A percentile compares a stretch with the other conserved stretches of the same genome.
Conservation (phyloP, 1,284 basidiomycete species). For the Coniferiporia weirii region DNA sequence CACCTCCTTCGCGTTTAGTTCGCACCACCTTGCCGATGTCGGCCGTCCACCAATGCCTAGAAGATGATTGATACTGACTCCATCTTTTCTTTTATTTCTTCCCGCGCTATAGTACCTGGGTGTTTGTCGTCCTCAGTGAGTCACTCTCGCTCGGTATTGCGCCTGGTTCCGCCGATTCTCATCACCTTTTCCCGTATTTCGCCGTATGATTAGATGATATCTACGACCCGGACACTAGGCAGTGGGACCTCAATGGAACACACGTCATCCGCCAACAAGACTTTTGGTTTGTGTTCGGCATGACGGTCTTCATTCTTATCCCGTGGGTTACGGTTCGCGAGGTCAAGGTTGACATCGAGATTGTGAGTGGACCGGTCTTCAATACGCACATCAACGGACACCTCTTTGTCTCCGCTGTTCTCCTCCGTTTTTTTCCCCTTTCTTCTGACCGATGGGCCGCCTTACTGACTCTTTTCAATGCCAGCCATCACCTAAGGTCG, state of each 20-base stretch:
- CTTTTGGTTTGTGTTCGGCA: constrained; percentile 40
- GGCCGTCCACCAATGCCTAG: neutral
- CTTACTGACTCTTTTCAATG: constrained; percentile 10
- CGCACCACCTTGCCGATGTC: neutral
- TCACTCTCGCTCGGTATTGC: constrained; percentile 1
- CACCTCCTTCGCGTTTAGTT: neutral
- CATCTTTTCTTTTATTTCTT: neutral
- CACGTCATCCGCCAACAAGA: constrained; percentile 38
- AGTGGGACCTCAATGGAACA: constrained; percentile 34
- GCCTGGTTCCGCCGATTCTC: neutral
- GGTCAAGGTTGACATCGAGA: constrained; percentile 38
- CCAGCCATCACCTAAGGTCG: constrained; percentile 64
- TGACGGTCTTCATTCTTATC: constrained; percentile 38
- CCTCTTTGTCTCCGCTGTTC: neutral
- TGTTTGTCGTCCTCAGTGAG: constrained; percentile 37
- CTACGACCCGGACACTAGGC: constrained; percentile 35
- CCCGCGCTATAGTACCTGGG: constrained; percentile 27
- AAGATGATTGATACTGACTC: constrained; percentile 9
- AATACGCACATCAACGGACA: neutral
- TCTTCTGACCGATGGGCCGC: neutral
- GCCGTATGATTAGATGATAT: constrained; percentile 27
- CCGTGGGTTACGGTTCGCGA: constrained; percentile 41
- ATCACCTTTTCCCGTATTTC: neutral
- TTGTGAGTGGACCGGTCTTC: constrained; percentile 27
- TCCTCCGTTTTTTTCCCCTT: constrained; percentile 23